phyloP scores from a whole-genome alignment of 495 filamentous ascomycete species.

The Hypoxylon intermedium region DNA sequence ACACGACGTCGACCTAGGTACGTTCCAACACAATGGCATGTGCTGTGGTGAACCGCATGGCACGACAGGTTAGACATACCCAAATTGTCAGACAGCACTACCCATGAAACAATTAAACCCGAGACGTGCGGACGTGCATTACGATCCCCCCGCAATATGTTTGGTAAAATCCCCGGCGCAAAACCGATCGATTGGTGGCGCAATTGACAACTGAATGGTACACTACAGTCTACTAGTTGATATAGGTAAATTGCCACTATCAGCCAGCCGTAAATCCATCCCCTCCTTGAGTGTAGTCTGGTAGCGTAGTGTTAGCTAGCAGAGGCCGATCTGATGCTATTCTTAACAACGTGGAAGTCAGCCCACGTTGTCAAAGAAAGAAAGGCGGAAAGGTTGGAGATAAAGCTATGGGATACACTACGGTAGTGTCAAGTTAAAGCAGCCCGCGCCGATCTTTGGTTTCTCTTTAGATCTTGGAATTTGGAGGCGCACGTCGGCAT shows the following conservation, averaged over 20 bases:
- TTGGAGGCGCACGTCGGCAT: too few relatives aligned
- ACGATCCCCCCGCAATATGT: constrained; percentile 18
- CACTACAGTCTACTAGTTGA: too few relatives aligned
- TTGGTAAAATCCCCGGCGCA: constrained; percentile 12
- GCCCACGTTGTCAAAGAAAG: not conserved
- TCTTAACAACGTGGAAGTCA: not conserved
- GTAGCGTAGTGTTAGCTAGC: too few relatives aligned
- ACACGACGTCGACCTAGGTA: not conserved
- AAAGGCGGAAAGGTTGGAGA: too few relatives aligned
- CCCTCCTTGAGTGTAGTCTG: too few relatives aligned
- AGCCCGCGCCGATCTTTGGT: not conserved
- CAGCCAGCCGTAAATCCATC: too few relatives aligned
- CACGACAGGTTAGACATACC: not conserved
- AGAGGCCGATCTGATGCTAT: constrained; percentile 4
- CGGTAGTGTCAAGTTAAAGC: too few relatives aligned
- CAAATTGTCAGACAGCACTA: not conserved
- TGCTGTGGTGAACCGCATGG: constrained; percentile 1
- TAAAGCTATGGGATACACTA: too few relatives aligned
- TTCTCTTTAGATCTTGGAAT: not conserved
- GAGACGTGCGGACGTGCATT: too few relatives aligned
- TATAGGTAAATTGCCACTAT: too few relatives aligned
- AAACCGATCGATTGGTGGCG: constrained; percentile 24
- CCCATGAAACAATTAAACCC: not conserved
- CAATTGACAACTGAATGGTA: constrained; percentile 1
- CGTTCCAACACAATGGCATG: not conserved